Percentiles rank a stretch among this genome's conserved stretches.
phyloP scores from a whole-genome alignment of 805 yeast species.

The Lachancea nothofagi region DNA sequence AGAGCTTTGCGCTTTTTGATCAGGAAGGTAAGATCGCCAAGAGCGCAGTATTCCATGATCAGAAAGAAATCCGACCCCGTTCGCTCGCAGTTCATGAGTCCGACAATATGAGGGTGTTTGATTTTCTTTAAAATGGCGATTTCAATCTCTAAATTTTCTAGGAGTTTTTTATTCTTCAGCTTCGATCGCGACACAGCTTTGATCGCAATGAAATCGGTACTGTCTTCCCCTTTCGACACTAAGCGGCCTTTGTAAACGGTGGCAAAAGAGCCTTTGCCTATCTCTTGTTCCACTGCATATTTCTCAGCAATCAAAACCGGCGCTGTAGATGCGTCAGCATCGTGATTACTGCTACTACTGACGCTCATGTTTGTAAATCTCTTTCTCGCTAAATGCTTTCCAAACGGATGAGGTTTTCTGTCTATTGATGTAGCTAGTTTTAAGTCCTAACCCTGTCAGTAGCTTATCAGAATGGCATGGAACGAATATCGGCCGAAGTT shows the following conservation, averaged over 20 bases:
- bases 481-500: not conserved
- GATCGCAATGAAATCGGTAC: constrained; percentile 67
- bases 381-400: too few species aligned
- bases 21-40: constrained; percentile 88
- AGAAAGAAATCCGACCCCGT: constrained; percentile 75
- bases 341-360: constrained; percentile 11
- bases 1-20: constrained; percentile 72
- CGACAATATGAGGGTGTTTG: constrained; percentile 91
- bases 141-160: constrained; percentile 90
- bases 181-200: constrained; percentile 81
- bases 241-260: constrained; percentile 83
- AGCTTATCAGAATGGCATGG: too few species aligned
- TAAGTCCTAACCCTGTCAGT: too few species aligned
- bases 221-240: constrained; percentile 25
- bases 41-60: constrained; percentile 93
- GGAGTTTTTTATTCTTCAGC: constrained; percentile 75
- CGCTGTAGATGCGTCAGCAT: constrained; percentile 7
- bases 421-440: too few species aligned
- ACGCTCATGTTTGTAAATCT: constrained; percentile 16
- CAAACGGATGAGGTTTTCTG: too few species aligned
- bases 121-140: constrained; percentile 81
- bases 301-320: constrained; percentile 20
- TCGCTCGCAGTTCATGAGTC: constrained; percentile 74
- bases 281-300: constrained; percentile 44
- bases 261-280: constrained; percentile 95